phyloP scores from a whole-genome alignment of 1,284 basidiomycete genomes.

The Malassezia cuniculi region DNA sequence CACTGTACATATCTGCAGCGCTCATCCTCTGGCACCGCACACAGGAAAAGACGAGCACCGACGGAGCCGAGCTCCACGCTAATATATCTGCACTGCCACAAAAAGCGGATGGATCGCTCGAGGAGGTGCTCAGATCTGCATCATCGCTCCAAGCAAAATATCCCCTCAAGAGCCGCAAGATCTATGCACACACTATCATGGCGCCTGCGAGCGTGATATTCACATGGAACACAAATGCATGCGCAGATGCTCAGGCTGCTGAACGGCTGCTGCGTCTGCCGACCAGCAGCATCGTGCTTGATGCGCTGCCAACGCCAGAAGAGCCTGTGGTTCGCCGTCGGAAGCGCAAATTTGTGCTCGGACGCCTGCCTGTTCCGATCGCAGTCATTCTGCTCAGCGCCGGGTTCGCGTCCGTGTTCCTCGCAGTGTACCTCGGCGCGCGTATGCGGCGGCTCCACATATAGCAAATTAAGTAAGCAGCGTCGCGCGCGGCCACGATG shows the following conservation, averaged over 20 bases:
- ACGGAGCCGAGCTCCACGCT: background rate
- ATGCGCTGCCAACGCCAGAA: slow-evolving; percentile 3
- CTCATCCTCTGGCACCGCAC: slow-evolving; percentile 49
- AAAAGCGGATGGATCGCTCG: slow-evolving; percentile 3
- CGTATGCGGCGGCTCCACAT: background rate
- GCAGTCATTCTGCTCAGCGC: slow-evolving; percentile 10
- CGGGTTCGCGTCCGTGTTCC: slow-evolving; percentile 4
- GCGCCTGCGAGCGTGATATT: slow-evolving; percentile 21
- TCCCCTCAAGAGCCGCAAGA: slow-evolving; percentile 6
- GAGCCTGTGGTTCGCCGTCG: too few species aligned
- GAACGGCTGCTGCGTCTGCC: background rate
- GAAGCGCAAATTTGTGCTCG: too few species aligned
- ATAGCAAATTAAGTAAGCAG: slow-evolving; percentile 5
- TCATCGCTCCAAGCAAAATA: slow-evolving; percentile 10
- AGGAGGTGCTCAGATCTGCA: slow-evolving; percentile 10
- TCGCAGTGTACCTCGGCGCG: slow-evolving; percentile 6
- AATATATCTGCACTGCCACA: too few species aligned
- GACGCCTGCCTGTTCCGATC: too few species aligned
- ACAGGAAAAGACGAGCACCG: background rate
- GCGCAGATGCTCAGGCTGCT: background rate
- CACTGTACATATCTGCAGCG: slow-evolving; percentile 68
- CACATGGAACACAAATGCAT: slow-evolving; percentile 14
- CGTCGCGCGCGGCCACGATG: slow-evolving; percentile 9
- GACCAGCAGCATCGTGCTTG: slow-evolving; percentile 1
- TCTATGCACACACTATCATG: slow-evolving; percentile 17